Evolutionary conservation across 2,329 filamentous ascomycete genomes (phyloP), one percentile per base, ranked within the genome.

Genomic region (Graphilbum fragrans): DNA sequence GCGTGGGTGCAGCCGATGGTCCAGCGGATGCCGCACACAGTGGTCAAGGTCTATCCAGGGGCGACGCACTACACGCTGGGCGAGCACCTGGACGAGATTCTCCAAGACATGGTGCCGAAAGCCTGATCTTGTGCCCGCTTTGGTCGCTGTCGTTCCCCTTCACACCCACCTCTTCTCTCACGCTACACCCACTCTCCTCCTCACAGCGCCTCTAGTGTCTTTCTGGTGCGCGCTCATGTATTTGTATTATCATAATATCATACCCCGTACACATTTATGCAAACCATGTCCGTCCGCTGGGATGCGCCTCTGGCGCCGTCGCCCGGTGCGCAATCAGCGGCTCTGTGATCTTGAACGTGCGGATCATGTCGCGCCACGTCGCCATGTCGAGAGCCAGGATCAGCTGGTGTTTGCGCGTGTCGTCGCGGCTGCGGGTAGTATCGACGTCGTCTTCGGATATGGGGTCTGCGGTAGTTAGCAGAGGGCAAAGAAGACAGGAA

Each of bases 351-450:
- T 81, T 66, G 53, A 88, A 93, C 0, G 75, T 76, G 10, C 82
- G 60, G 38, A 94, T 80, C 35, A 95, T 69, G 18, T 84, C 74
- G 50, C 76, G 66, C 90, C 90, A 98, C 0, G 75, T 84, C 2
- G 75, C 70, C 66, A 87, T 92, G 51, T 96, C 87, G 47, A 98
- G 74, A 12, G 83, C 81, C 56, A 96, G 76, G 19, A 98, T 81
- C 12, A 88, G 18, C 34, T 35, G 34, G 34, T 35, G 34, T 14
- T 22, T 35, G 34, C 34, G 9, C 8, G 34, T 34, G 32, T 40
- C 38, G 16, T 47, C 44, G 17, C 37, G 35, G 21, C 14, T 20
- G 31, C n/a, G 25, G 37, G 20, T 27, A 2, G 31, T 66, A 49
- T 67, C 70, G 42, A 65, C 65, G 38, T 71, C 53, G 52, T 69